phyloP scores from a whole-genome alignment of 23 red algal genomes.

The Gracilaria domingensis region DNA sequence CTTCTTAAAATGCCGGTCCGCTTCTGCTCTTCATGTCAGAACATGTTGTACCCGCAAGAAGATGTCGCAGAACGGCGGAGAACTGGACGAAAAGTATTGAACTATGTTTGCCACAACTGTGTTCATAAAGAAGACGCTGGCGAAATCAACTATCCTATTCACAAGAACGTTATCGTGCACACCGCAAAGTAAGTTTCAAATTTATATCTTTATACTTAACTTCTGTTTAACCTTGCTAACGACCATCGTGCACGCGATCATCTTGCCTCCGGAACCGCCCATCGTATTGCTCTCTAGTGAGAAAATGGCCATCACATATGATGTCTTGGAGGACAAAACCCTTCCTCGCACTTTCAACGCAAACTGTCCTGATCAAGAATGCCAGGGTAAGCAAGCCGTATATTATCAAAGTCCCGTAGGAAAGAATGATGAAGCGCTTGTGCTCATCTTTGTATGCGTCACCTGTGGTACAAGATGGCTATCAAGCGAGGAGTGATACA shows the following conservation, averaged over 20 bases:
- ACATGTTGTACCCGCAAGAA: slow-evolving; percentile 94
- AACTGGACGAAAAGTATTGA: slow-evolving; percentile 69
- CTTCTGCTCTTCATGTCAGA: slow-evolving; percentile 80
- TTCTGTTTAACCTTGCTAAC: not conserved
- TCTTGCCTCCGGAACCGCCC: not conserved
- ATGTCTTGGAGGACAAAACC: slow-evolving; percentile 89
- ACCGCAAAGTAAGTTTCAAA: slow-evolving; percentile 75
- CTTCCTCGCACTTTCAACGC: slow-evolving; percentile 88
- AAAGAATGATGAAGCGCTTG: slow-evolving; percentile 94
- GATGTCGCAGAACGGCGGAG: slow-evolving; percentile 60
- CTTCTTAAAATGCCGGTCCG: slow-evolving; percentile 58
- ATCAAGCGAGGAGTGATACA: slow-evolving; percentile 82
- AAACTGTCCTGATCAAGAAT: slow-evolving; percentile 72
- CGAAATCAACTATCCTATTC: slow-evolving; percentile 74
- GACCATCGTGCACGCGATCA: not conserved
- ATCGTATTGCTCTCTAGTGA: slow-evolving; percentile 34
- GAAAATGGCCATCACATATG: slow-evolving; percentile 79
- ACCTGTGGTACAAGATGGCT: slow-evolving; percentile 86
- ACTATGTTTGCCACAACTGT: slow-evolving; percentile 89
- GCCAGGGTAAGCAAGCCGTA: slow-evolving; percentile 89
- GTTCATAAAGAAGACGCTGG: slow-evolving; percentile 39
- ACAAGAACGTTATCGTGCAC: slow-evolving; percentile 88
- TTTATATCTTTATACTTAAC: not conserved
- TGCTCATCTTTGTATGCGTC: slow-evolving; percentile 89
- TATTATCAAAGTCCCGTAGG: slow-evolving; percentile 97